A percentile compares a stretch with the other conserved stretches of the same genome.
Conservation (phyloP, 2,329 filamentous ascomycete species). For the Alternaria gaisen region DNA sequence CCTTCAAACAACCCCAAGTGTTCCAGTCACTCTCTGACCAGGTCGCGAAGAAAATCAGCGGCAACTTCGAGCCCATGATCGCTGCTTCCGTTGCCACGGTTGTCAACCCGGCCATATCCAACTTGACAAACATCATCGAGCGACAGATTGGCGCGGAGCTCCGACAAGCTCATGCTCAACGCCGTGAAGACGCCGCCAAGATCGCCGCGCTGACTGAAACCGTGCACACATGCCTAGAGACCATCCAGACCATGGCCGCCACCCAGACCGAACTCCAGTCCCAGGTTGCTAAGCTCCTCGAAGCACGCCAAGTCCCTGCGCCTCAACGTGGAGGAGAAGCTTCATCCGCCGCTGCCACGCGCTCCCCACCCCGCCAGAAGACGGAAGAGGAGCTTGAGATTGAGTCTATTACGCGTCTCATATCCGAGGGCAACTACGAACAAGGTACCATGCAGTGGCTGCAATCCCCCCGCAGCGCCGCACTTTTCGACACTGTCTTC, state of each 20-base stretch:
- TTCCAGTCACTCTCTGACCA: conserved; percentile 76
- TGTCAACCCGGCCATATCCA: conserved; percentile 71
- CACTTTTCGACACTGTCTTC: conserved; percentile 70
- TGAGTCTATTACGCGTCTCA: conserved; percentile 67
- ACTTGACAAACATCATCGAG: conserved; percentile 74
- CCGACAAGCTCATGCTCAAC: conserved; percentile 61
- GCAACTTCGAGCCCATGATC: conserved; percentile 73
- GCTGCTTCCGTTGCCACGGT: conserved; percentile 64
- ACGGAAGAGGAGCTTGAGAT: conserved; percentile 66
- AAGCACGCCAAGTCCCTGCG: conserved; percentile 38
- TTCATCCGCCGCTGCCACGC: conserved; percentile 41
- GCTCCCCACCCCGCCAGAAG: conserved; percentile 55
- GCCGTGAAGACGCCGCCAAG: conserved; percentile 67
- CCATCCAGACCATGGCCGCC: conserved; percentile 73
- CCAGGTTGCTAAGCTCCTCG: conserved; percentile 55
- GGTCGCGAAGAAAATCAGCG: conserved; percentile 71
- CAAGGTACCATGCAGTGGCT: conserved; percentile 66
- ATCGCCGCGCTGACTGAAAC: conserved; percentile 76
- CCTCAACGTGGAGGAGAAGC: conserved; percentile 11
- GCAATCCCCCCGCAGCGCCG: conserved; percentile 66
- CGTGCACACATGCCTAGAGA: conserved; percentile 72
- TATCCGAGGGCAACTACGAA: conserved; percentile 64
- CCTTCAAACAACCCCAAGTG: conserved; percentile 77
- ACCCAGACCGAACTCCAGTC: conserved; percentile 75
- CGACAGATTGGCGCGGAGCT: conserved; percentile 63